Conservation (phyloP, 345 rosid species). For the Lumnitzera littorea region DNA sequence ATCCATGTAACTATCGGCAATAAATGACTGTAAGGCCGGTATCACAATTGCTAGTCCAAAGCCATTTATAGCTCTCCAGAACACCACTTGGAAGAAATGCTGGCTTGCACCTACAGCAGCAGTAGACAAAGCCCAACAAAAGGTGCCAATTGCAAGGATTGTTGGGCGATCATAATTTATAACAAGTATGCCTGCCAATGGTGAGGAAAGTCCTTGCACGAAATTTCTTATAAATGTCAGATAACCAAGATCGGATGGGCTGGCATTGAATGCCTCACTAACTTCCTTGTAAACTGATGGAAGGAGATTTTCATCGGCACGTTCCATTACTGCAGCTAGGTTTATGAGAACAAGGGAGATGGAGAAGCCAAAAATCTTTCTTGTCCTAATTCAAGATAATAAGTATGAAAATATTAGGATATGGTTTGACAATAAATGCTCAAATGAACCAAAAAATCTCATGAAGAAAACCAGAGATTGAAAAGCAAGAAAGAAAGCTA, state of each 20-base stretch:
- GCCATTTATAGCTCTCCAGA: conserved; percentile 97
- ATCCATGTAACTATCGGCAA: conserved; percentile 88
- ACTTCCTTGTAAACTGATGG: conserved; percentile 98
- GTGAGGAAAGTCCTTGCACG: conserved; percentile 84
- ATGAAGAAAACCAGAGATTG: not conserved
- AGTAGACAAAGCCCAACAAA: conserved; percentile 94
- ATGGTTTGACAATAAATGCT: not conserved
- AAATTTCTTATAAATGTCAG: conserved; percentile 94
- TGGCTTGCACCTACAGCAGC: conserved; percentile 89
- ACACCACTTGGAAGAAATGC: conserved; percentile 60
- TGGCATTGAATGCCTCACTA: conserved; percentile 88
- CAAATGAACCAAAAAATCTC: not conserved
- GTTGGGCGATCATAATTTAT: conserved; percentile 81
- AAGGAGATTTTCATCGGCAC: conserved; percentile 91
- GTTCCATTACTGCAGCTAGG: conserved; percentile 91
- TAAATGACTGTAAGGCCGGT: conserved; percentile 93
- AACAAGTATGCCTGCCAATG: conserved; percentile 81
- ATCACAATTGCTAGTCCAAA: conserved; percentile 93
- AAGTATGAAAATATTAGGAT: not conserved
- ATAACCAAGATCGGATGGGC: conserved; percentile 92
- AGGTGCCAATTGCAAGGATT: conserved; percentile 79
- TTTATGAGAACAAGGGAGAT: conserved; percentile 79
- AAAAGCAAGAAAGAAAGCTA: not conserved
- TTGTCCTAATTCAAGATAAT: conserved; percentile 45
- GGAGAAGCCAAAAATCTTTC: conserved; percentile 74